Evolutionary conservation across 2,329 filamentous ascomycete species (phyloP).

Genomic region (Stromatinia cepivora): DNA sequence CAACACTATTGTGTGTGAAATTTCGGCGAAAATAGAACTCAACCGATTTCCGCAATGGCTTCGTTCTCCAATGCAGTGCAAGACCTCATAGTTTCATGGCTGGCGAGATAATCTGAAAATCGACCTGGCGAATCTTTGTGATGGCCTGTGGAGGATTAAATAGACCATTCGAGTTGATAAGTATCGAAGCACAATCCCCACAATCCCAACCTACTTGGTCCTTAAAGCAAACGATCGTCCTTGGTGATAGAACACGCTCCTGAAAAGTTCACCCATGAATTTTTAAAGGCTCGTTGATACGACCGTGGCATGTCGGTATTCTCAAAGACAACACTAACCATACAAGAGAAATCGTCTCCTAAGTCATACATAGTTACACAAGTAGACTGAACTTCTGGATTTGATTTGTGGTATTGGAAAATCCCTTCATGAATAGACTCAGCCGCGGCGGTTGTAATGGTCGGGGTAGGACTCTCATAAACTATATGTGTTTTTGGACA

Average conservation of each 20-base stretch:
- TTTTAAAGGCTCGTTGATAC: neutral
- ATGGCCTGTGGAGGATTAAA: neutral
- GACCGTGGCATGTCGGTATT: neutral
- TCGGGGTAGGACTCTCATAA: neutral
- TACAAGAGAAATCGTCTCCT: neutral
- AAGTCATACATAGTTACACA: neutral
- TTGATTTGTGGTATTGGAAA: neutral
- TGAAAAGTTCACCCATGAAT: conserved; percentile 6
- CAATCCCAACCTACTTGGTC: neutral
- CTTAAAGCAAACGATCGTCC: neutral
- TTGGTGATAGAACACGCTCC: neutral
- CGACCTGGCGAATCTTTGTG: neutral
- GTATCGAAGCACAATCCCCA: neutral
- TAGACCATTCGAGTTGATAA: conserved; percentile 2
- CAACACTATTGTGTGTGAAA: neutral
- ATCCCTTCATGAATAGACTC: neutral
- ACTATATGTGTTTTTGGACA: neutral
- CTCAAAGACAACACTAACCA: neutral
- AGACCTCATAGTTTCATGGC: neutral
- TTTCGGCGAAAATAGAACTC: neutral
- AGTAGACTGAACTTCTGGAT: neutral
- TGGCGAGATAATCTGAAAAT: neutral
- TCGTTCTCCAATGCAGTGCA: neutral
- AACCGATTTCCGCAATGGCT: neutral
- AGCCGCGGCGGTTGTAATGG: neutral